These are phyloP conservation scores for Sordaria brevicollis DNA, from an alignment of 495 filamentous ascomycete species.

Conservation along the genomic window DNA sequence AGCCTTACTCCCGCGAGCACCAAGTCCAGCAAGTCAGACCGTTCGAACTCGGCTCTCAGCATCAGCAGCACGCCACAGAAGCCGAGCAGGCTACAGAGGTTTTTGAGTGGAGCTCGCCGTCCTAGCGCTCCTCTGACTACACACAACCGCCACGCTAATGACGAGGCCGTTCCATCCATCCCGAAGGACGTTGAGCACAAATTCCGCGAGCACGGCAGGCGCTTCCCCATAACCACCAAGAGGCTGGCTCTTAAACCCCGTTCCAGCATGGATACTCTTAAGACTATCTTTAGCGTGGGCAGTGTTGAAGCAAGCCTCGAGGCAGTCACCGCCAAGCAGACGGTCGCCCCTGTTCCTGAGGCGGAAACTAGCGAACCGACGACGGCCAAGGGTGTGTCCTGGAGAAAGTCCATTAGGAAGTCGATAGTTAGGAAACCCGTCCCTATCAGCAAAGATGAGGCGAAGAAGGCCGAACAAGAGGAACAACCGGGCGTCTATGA, in stretches of 20 bases:
- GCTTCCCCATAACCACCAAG: slow-evolving; percentile 21
- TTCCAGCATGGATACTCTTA: slow-evolving; percentile 29
- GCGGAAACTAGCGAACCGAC: neutral
- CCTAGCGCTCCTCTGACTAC: slow-evolving; percentile 12
- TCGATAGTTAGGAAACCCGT: slow-evolving; percentile 26
- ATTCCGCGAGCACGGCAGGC: slow-evolving; percentile 20
- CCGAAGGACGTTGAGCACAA: slow-evolving; percentile 26
- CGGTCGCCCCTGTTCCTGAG: slow-evolving; percentile 2
- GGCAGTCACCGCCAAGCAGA: slow-evolving; percentile 9
- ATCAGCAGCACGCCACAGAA: slow-evolving; percentile 26
- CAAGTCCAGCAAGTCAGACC: slow-evolving; percentile 15
- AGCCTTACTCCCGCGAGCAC: slow-evolving; percentile 17
- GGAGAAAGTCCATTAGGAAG: slow-evolving; percentile 24
- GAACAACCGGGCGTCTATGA: slow-evolving; percentile 3
- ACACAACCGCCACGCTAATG: slow-evolving; percentile 22
- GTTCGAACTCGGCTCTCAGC: slow-evolving; percentile 20
- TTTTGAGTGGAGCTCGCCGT: slow-evolving; percentile 27
- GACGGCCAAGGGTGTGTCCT: slow-evolving; percentile 10
- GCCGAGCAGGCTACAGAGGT: slow-evolving; percentile 27
- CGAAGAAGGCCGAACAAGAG: neutral
- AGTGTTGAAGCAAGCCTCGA: slow-evolving; percentile 23
- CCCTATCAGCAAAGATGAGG: slow-evolving; percentile 10
- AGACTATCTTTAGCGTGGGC: slow-evolving; percentile 32
- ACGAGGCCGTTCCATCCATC: slow-evolving; percentile 20
- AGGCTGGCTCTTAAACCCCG: slow-evolving; percentile 22